phyloP scores from a whole-genome alignment of 179 eudicot genomes.

The Beta corolliflora region DNA sequence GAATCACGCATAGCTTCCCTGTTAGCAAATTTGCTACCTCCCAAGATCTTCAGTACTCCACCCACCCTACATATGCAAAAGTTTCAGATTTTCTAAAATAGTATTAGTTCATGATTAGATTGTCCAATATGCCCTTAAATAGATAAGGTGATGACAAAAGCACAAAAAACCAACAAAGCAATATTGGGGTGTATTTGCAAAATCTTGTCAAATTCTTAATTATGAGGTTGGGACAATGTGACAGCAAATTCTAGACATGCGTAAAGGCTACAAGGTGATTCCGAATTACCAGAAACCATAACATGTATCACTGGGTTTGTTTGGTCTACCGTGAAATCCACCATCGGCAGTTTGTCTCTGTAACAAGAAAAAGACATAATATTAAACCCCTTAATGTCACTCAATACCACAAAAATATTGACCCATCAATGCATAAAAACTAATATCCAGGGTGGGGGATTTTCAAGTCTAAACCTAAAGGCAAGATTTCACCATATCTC shows the following conservation, averaged over 20 bases:
- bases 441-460: background rate
- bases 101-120: too few relatives aligned
- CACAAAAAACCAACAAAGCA: too few relatives aligned
- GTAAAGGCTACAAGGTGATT: background rate
- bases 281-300: slow-evolving; percentile 81
- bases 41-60: slow-evolving; percentile 73
- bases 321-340: slow-evolving; percentile 82
- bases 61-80: slow-evolving; percentile 56
- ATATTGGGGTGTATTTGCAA: too few relatives aligned
- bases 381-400: background rate
- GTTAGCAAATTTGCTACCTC: slow-evolving; percentile 56
- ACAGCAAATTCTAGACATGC: too few relatives aligned
- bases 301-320: slow-evolving; percentile 83
- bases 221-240: too few relatives aligned
- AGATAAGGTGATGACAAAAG: too few relatives aligned
- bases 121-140: too few relatives aligned
- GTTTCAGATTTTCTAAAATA: too few relatives aligned
- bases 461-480: background rate
- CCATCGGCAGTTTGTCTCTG: slow-evolving; percentile 91
- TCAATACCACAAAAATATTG: background rate
- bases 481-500: background rate
- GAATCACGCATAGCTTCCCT: slow-evolving; percentile 55
- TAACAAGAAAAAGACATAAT: slow-evolving; percentile 23
- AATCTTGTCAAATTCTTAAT: too few relatives aligned
- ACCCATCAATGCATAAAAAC: background rate